phyloP scores from a whole-genome alignment of 768 basidiomycete genomes.

The Auriscalpium microsporum region DNA sequence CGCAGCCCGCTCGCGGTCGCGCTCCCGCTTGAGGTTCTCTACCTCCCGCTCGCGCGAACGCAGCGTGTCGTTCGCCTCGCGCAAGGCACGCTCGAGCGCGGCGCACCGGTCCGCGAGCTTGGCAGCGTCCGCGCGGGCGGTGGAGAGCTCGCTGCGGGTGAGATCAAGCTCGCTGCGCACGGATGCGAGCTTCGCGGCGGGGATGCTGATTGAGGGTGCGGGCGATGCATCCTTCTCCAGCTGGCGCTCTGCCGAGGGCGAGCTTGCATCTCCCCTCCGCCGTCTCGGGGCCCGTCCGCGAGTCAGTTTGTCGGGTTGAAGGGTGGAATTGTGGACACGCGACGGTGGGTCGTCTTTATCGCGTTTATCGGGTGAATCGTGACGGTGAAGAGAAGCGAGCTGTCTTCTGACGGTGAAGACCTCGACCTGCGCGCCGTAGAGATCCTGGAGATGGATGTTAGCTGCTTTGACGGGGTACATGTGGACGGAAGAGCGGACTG shows the following conservation, averaged over 20 bases:
- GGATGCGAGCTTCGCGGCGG: slow-evolving; percentile 17
- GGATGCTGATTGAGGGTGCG: slow-evolving; percentile 6
- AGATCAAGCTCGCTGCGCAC: slow-evolving; percentile 53
- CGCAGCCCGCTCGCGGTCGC: slow-evolving; percentile 10
- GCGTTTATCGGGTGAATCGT: slow-evolving; percentile 7
- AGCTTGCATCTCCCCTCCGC: slow-evolving; percentile 15
- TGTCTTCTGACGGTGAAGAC: slow-evolving; percentile 14
- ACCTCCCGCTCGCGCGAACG: slow-evolving; percentile 52
- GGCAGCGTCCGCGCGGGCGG: slow-evolving; percentile 42
- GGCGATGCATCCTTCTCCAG: slow-evolving; percentile 8
- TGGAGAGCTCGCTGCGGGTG: slow-evolving; percentile 44
- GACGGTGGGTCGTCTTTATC: slow-evolving; percentile 1
- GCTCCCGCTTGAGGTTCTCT: slow-evolving; percentile 37
- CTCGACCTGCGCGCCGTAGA: slow-evolving; percentile 13
- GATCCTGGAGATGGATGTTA: slow-evolving; percentile 16
- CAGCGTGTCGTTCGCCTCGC: slow-evolving; percentile 54
- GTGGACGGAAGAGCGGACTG: background rate
- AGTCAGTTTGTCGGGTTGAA: slow-evolving; percentile 15
- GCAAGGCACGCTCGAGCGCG: slow-evolving; percentile 53
- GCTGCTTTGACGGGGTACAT: slow-evolving; percentile 12
- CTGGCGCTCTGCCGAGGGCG: slow-evolving; percentile 14
- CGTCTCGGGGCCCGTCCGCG: slow-evolving; percentile 14
- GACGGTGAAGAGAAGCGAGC: slow-evolving; percentile 6
- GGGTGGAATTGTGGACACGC: slow-evolving; percentile 5
- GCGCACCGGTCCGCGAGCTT: slow-evolving; percentile 56